phyloP scores from a whole-genome alignment of 176 grass and related monocot genomes.

The Zoysia pacifica region DNA sequence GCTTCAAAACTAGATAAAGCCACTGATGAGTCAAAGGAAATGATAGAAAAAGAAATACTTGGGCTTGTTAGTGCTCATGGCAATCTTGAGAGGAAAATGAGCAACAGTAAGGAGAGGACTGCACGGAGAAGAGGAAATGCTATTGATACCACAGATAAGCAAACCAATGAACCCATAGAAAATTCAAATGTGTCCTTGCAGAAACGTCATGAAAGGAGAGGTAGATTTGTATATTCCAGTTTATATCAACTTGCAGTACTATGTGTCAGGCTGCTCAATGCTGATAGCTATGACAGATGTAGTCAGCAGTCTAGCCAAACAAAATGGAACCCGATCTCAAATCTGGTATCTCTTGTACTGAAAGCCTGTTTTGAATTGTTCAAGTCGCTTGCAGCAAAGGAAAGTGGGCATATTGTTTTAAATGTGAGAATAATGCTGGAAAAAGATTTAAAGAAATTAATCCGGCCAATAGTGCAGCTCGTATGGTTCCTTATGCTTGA shows the following conservation, averaged over 20 bases:
- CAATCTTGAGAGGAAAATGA: slow-evolving; percentile 59
- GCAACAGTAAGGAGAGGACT: slow-evolving; percentile 48
- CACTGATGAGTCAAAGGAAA: slow-evolving; percentile 50
- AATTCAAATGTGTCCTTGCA: slow-evolving; percentile 43
- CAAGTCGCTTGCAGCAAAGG: slow-evolving; percentile 45
- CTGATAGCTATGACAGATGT: slow-evolving; percentile 36
- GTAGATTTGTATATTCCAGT: slow-evolving; percentile 57
- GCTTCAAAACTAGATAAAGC: slow-evolving; percentile 63
- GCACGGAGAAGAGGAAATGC: slow-evolving; percentile 47
- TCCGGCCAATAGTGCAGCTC: slow-evolving; percentile 66
- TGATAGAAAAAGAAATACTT: slow-evolving; percentile 77
- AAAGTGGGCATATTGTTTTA: slow-evolving; percentile 18
- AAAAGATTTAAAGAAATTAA: slow-evolving; percentile 60
- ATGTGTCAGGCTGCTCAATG: slow-evolving; percentile 50
- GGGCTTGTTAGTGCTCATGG: slow-evolving; percentile 60
- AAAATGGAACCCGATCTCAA: slow-evolving; percentile 39
- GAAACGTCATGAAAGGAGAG: slow-evolving; percentile 58
- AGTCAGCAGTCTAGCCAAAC: slow-evolving; percentile 61
- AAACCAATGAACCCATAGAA: slow-evolving; percentile 45
- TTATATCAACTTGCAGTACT: slow-evolving; percentile 60
- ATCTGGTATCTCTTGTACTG: slow-evolving; percentile 63
- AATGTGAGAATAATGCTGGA: slow-evolving; percentile 39
- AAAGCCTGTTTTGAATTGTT: slow-evolving; percentile 73
- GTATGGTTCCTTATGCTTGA: slow-evolving; percentile 53
- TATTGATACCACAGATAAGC: slow-evolving; percentile 48